Conservation (phyloP, 1,139 yeast species). For the Meyerozyma carpophila region DNA sequence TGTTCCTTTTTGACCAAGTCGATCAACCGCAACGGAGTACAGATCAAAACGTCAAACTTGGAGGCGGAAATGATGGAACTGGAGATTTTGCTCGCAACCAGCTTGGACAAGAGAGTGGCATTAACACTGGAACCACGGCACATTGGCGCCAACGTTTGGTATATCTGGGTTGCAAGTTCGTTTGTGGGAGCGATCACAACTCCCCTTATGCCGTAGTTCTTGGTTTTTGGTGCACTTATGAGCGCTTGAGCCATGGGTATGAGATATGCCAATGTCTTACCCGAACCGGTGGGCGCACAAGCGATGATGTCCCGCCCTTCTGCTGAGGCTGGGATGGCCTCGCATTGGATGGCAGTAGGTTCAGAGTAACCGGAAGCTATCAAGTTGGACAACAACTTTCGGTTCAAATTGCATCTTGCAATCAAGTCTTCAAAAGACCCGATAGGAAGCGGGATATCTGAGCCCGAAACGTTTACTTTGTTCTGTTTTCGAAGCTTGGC, state of each 20-base stretch:
- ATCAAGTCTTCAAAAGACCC: conserved; percentile 82
- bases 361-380: conserved; percentile 65
- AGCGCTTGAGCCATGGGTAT: conserved; percentile 70
- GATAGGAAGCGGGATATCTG: conserved; percentile 79
- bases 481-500: conserved; percentile 46
- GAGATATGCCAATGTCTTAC: conserved; percentile 84
- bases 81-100: conserved; percentile 65
- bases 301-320: conserved; percentile 69
- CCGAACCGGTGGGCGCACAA: conserved; percentile 94
- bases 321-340: conserved; percentile 68
- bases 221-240: conserved; percentile 20
- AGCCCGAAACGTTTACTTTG: conserved; percentile 65
- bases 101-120: conserved; percentile 67
- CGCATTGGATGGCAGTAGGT: conserved; percentile 92
- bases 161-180: conserved; percentile 84
- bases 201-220: conserved; percentile 57
- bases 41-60: conserved; percentile 74
- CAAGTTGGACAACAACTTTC: conserved; percentile 58
- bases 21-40: conserved; percentile 86
- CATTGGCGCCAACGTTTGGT: conserved; percentile 59
- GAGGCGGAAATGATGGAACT: conserved; percentile 49
- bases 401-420: conserved; percentile 61
- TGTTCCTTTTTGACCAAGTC: conserved; percentile 65
- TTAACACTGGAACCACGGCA: conserved; percentile 52
- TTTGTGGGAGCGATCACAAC: conserved; percentile 84